These are phyloP conservation scores for Schizothecium vesticola DNA, from an alignment of 495 filamentous ascomycete genomes.

Conservation along the genomic window DNA sequence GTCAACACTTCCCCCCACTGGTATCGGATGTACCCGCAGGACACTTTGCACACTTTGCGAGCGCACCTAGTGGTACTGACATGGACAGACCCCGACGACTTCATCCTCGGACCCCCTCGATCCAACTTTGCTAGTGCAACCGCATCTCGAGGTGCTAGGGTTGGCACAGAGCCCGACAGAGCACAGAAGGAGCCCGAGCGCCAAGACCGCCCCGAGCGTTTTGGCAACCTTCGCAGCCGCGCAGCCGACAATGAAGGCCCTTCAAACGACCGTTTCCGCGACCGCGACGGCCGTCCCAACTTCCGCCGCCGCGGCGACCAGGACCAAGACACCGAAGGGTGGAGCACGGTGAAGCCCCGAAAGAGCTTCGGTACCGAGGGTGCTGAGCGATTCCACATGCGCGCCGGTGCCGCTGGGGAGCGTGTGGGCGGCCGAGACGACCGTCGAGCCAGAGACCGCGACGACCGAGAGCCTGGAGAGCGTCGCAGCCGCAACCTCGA, in stretches of 20 bases:
- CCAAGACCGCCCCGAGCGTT: slow-evolving; percentile 61
- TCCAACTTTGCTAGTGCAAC: slow-evolving; percentile 81
- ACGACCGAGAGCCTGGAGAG: slow-evolving; percentile 50
- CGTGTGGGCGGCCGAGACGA: slow-evolving; percentile 33
- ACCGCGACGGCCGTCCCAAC: slow-evolving; percentile 44
- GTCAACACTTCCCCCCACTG: slow-evolving; percentile 3
- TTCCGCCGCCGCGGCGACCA: slow-evolving; percentile 47
- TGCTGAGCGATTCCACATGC: slow-evolving; percentile 55
- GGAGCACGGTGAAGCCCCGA: slow-evolving; percentile 57
- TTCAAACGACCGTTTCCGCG: slow-evolving; percentile 43
- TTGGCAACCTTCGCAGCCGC: slow-evolving; percentile 54
- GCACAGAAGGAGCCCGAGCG: slow-evolving; percentile 46
- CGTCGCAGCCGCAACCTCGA: slow-evolving; percentile 50
- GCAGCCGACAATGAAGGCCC: slow-evolving; percentile 63
- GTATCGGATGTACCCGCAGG: neutral
- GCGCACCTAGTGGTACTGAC: slow-evolving; percentile 12
- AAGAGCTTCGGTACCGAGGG: slow-evolving; percentile 62
- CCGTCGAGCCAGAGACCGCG: slow-evolving; percentile 38
- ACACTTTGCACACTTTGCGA: neutral
- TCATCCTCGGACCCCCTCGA: slow-evolving; percentile 84
- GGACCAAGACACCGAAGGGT: slow-evolving; percentile 53
- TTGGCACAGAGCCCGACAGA: slow-evolving; percentile 46
- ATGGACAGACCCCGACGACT: slow-evolving; percentile 61
- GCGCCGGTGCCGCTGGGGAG: slow-evolving; percentile 44
- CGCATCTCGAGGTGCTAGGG: slow-evolving; percentile 40